phyloP scores from a whole-genome alignment of 192 early-diverging fungal species.

The Mortierella antarctica region DNA sequence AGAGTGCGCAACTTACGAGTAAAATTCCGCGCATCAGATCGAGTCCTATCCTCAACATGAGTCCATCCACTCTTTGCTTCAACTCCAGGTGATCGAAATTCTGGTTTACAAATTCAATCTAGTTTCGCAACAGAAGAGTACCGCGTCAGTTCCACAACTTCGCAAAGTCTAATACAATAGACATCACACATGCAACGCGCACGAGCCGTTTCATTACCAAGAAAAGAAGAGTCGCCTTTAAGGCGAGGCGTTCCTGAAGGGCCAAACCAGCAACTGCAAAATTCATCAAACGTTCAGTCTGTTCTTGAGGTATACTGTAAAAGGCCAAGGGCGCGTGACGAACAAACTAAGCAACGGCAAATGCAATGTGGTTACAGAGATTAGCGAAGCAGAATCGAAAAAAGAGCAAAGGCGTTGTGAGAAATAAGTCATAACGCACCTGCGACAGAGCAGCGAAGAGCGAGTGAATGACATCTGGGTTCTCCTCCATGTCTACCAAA shows the following conservation, averaged over 20 bases:
- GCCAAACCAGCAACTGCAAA: constrained; percentile 62
- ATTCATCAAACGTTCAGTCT: constrained; percentile 55
- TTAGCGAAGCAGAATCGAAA: not conserved
- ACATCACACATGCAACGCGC: not conserved
- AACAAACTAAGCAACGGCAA: constrained; percentile 43
- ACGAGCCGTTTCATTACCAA: constrained; percentile 42
- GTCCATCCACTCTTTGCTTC: constrained; percentile 46
- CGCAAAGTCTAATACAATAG: not conserved
- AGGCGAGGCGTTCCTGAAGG: constrained; percentile 63
- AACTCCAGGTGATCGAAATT: constrained; percentile 48
- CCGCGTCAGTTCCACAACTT: not conserved
- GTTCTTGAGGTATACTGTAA: constrained; percentile 58
- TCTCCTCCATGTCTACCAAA: constrained; percentile 62
- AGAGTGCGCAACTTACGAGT: constrained; percentile 28
- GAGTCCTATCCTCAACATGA: constrained; percentile 55
- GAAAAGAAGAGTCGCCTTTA: constrained; percentile 62
- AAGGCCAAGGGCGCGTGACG: constrained; percentile 62
- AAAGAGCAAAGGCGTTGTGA: not conserved
- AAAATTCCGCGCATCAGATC: constrained; percentile 58
- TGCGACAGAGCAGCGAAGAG: constrained; percentile 62
- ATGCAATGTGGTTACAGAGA: not conserved
- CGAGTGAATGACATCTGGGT: constrained; percentile 62
- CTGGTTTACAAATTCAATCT: constrained; percentile 63
- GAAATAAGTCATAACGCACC: constrained; percentile 38
- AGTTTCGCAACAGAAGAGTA: not conserved